Base-by-base conservation (phyloP, 2,329 filamentous ascomycete genomes). In the Talaromyces amestolkiae region DNA sequence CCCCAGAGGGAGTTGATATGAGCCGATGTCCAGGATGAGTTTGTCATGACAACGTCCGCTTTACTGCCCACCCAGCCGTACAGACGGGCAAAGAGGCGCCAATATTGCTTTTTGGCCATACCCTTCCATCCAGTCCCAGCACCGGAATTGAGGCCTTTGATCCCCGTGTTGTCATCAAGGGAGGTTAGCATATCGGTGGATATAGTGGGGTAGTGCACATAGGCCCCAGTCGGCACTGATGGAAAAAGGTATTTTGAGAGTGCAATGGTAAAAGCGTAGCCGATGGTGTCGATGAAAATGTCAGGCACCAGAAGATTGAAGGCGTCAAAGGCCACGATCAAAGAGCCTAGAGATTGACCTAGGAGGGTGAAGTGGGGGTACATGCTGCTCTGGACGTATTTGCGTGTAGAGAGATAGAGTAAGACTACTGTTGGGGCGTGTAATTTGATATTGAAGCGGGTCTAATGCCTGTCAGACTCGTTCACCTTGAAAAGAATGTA, bases 171-270 rank as follows among this genome's bases (percentile, higher is more conserved):
- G 9, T 90, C 87, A 70, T 93, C 87, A 4, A 97, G 86, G 19
- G 91, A 94, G 24, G 87, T 85, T 3, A 99, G 86, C 95, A 99
- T 99, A 73, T 99, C 95, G 60, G 93, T 99, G 3, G 93, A 97
- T 63, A 99, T 99, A 64, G 94, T 98, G 0, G 95, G 95, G 75
- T 98, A 99, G 80, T 99, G 95, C 1, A 98, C 93, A 75, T 99
- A 99, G 61, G 95, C 93, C 54, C 87, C 93, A 0, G 93, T 97
- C 0, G 94, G 91, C 1, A 97, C 86, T 41, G 81, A 78, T 0
- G 86, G 90, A 74, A 98, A 98, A 27, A 98, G 83, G 68, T 91
- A 85, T 74, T 93, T 95, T 77, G 85, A 91, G 3, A 97, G 83
- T 9, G 91, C 92, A 11, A 97, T 85, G 0, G 91, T 86, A 75